Percentiles rank a stretch among this genome's conserved stretches.
These are phyloP conservation scores for Plasmodium coatneyi DNA, from an alignment of 169 alveolate species.

Conservation along the genomic window DNA sequence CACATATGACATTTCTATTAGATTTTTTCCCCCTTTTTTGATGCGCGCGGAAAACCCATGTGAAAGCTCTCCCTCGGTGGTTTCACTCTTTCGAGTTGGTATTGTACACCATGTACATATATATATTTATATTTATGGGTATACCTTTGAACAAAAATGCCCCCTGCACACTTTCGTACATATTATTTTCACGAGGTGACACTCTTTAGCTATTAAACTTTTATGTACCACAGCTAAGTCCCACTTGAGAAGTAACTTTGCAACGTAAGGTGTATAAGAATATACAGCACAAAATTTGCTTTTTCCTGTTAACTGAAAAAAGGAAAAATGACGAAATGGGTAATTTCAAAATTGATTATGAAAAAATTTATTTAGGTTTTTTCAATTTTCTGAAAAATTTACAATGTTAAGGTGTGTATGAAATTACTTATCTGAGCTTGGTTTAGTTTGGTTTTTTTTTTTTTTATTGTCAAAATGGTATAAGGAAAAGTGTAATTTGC, in stretches of 20 bases:
- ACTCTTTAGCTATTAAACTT: conserved; percentile 16
- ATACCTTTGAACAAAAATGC: background rate
- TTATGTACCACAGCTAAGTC: conserved; percentile 1
- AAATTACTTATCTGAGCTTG: background rate
- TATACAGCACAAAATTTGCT: background rate
- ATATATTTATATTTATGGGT: background rate
- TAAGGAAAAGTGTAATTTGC: conserved; percentile 3
- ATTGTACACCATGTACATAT: background rate
- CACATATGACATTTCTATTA: background rate
- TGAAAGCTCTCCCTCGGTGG: background rate
- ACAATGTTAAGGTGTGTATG: conserved; percentile 4
- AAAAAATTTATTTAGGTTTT: background rate
- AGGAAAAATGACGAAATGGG: background rate
- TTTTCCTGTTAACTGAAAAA: background rate
- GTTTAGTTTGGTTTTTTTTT: background rate
- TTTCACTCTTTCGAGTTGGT: background rate
- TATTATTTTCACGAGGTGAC: background rate
- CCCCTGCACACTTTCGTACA: conserved; percentile 2
- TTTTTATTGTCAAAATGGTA: background rate
- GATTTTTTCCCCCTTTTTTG: background rate
- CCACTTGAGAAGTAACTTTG: background rate
- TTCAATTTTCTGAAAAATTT: background rate
- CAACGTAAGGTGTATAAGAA: background rate
- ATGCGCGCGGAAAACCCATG: background rate
- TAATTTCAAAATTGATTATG: background rate